Evolutionary conservation across 495 filamentous ascomycete species (phyloP).

Genomic region (Usnea hakonensis): DNA sequence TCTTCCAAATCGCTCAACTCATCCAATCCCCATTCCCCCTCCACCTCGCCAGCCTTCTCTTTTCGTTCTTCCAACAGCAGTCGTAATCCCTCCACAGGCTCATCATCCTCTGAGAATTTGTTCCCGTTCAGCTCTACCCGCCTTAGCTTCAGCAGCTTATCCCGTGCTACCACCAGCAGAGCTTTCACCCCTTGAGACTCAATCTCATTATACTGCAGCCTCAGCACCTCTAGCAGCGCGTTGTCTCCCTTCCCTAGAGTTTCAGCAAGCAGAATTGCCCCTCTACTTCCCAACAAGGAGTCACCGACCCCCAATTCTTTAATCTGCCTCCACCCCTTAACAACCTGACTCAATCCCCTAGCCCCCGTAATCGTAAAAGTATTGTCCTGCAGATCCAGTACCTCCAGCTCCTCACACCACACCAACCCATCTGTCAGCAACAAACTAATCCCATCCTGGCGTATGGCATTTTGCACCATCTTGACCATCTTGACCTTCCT

Average conservation of each 20-base stretch:
- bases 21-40: constrained; percentile 71
- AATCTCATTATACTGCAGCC: constrained; percentile 93
- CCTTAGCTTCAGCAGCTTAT: constrained; percentile 59
- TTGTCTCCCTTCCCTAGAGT: constrained; percentile 70
- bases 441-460: constrained; percentile 79
- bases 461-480: constrained; percentile 98
- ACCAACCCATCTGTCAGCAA: constrained; percentile 70
- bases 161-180: constrained; percentile 56
- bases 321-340: constrained; percentile 65
- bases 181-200: constrained; percentile 61
- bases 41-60: constrained; percentile 46
- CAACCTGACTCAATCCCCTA: constrained; percentile 64
- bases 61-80: constrained; percentile 47
- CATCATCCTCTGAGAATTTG: constrained; percentile 82
- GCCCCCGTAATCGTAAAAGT: constrained; percentile 83
- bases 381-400: constrained; percentile 93
- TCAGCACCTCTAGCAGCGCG: constrained; percentile 64
- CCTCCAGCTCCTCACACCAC: constrained; percentile 53
- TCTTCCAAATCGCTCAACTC: constrained; percentile 65
- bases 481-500: constrained; percentile 70
- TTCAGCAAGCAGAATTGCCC: constrained; percentile 62
- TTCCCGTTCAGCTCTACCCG: constrained; percentile 94
- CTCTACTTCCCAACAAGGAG: constrained; percentile 73
- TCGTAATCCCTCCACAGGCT: constrained; percentile 45
- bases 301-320: constrained; percentile 84